Evolutionary conservation across 306 rosid genomes (phyloP), one percentile per base, ranked within the genome.

Genomic region (Cyamopsis tetragonoloba): DNA sequence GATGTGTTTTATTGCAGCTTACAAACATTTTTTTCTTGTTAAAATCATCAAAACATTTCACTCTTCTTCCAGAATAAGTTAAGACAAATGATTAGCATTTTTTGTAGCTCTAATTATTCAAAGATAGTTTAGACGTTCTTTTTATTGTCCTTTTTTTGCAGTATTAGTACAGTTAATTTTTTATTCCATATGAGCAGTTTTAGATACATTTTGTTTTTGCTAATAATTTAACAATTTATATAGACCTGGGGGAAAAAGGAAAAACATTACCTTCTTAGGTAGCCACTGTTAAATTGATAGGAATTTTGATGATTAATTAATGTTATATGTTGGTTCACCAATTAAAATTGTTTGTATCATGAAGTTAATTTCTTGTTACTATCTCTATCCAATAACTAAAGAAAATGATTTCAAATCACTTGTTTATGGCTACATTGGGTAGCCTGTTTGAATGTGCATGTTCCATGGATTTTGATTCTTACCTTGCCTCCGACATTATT

Each of bases 1-100:
- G 55, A 72, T 47, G 47, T 53, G 62, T 37, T 51, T 42, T 47
- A 11, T 71, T 51, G 37, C 28, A 59, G 59, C 44, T 47, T 7
- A 19, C 6, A 7, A 38, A 47, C 23, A 19, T 3, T 35, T 28
- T 57, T 46, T 17, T 35, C 11, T 3, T 5, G 44, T 65, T 66
- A 44, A 56, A 74, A 34, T 44, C 62, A 14, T 38, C 30, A 1
- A 3, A 41, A 13, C 2, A 1, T 18, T 28, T 23, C n/a, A 26
- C 8, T 54, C 30, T 42, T 67, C 20, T 68, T 59, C 37, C 37
- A 0, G 30, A 58, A 10, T 19, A 62, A 55, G 7, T 48, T 27
- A 32, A 38, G 35, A 15, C 24, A 59, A 68, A 43, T 14, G 9
- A 17, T 37, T 64, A 11, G n/a, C 6, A 6, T 55, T 31, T 57